Evolutionary conservation across 2,329 filamentous ascomycete species (phyloP), one percentile per base, ranked within the genome.

Genomic region (Venturia carpophila): DNA sequence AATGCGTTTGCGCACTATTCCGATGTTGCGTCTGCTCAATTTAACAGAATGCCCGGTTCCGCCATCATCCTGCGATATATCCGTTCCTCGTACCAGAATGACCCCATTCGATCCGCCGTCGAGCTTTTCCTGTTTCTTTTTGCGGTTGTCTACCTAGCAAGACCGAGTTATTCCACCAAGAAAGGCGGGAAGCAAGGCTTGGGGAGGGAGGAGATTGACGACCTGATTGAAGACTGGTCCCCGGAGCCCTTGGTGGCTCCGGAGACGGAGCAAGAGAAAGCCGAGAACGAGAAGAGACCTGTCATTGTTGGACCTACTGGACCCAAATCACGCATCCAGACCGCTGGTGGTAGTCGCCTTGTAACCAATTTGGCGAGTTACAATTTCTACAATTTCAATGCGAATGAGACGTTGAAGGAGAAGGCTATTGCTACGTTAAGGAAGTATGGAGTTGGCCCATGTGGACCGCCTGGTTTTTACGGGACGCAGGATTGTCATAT

Each of bases 401-500:
- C 86, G 64, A 97, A 96, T 74, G 93, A 97, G 68, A 84, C 87
- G 43, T 87, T 99, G 71, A 96, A 96, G 73, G 92, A 97, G 71
- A 95, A 96, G 76, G 94, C 93, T 1, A 92, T 99, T 68, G 88
- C 93, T 75, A 95, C 92, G 0, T 84, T 99, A 47, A 90, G 93
- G 67, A 96, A 90, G 24, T 99, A 99, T 71, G 94, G 94, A 65
- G 95, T 99, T 49, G 95, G 94, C 10, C 93, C 94, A 66, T 99
- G 94, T 74, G 94, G 94, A 24, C 94, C 94, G 21, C 94, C 94
- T 6, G 92, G 96, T 69, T 99, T 99, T 79, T 99, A 99, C 79
- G 94, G 92, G 69, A 99, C 92, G 41, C 93, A 97, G 75, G 94
- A 99, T 77, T 92, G 97, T 58, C 94, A 99, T 77, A 93, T 97